Evolutionary conservation across 805 yeast species (phyloP).

Genomic region (Candida ipomoeae): DNA sequence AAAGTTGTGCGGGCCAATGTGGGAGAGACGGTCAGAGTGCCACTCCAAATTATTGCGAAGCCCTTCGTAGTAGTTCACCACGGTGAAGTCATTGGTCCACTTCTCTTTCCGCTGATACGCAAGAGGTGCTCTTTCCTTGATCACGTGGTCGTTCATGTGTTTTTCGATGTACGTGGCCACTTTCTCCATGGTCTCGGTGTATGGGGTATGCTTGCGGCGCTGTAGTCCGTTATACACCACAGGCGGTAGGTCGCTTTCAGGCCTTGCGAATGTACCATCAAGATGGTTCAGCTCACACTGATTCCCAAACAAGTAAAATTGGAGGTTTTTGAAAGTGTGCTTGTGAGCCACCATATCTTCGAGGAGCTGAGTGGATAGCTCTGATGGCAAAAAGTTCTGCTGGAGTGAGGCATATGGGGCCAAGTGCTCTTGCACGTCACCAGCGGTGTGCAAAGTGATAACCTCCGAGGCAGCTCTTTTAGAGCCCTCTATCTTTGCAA

Average conservation of each 20-base stretch:
- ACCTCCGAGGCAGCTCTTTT: slow-evolving; percentile 15
- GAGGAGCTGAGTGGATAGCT: slow-evolving; percentile 45
- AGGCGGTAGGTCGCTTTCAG: slow-evolving; percentile 14
- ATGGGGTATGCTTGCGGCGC: slow-evolving; percentile 24
- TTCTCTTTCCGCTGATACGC: slow-evolving; percentile 33
- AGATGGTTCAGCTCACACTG: slow-evolving; percentile 56
- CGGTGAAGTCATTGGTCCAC: slow-evolving; percentile 54
- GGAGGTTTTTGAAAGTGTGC: slow-evolving; percentile 35
- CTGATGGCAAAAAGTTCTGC: slow-evolving; percentile 48
- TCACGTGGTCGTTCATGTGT: slow-evolving; percentile 34
- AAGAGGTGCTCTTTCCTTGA: slow-evolving; percentile 26
- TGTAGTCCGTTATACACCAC: slow-evolving; percentile 42
- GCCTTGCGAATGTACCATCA: slow-evolving; percentile 24
- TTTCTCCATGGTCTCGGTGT: slow-evolving; percentile 36
- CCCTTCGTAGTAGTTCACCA: slow-evolving; percentile 53
- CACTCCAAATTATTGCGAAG: slow-evolving; percentile 56
- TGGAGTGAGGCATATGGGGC: slow-evolving; percentile 49
- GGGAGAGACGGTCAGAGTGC: slow-evolving; percentile 72
- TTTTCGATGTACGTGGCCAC: slow-evolving; percentile 37
- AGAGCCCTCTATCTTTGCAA: background rate
- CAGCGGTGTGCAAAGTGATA: slow-evolving; percentile 45
- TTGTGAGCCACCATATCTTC: slow-evolving; percentile 39
- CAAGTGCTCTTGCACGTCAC: slow-evolving; percentile 45
- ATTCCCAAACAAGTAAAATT: slow-evolving; percentile 62
- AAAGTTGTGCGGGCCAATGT: slow-evolving; percentile 66